Evolutionary conservation across 2,329 filamentous ascomycete genomes (phyloP), one percentile per base, ranked within the genome.

Genomic region (Xylaria sp.): DNA sequence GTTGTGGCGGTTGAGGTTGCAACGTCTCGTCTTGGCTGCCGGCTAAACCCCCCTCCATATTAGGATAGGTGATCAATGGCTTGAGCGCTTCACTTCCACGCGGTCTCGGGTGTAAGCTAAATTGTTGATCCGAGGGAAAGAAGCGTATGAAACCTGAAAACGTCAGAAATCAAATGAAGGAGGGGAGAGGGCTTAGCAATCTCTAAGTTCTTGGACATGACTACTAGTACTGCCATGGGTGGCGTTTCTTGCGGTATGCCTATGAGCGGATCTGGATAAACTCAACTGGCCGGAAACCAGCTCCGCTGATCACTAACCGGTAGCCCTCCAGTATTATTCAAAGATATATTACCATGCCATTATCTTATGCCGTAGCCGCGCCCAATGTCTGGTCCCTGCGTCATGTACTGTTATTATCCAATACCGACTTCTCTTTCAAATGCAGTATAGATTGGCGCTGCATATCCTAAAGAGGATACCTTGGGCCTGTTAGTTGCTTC

Each of bases 321-420:
- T 41, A 72, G 71, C 58, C 62, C 65, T 73, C 70, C 72, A 72
- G 72, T 70, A 73, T 73, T 72, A 75, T 71, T 72, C 51, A 72
- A 70, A 71, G 28, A 70, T 71, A 74, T 70, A 72, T 72, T 69
- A 70, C 60, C 61, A 63, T 44, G 37, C 28, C 70, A 67, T 54
- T n/a, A 23, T 54, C n/a, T 56, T 32, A 54, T 56, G 13, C 48
- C 15, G 55, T 20, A 1, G 41, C 23, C 39, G 46, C 51, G 23
- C 15, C 55, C 69, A 71, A 71, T 69, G 68, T n/a, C 67, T 63
- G 66, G 39, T 63, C 60, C 69, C 72, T 73, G 69, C 73, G 70
- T 74, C 64, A 44, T 48, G 37, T 48, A 41, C 39, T 32, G 4
- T 39, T 25, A 8, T 28, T n/a, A 32, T 18, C 37, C 50, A 20